Base-by-base conservation (phyloP, 73 alveolate species). In the Paramecium octaurelia region DNA sequence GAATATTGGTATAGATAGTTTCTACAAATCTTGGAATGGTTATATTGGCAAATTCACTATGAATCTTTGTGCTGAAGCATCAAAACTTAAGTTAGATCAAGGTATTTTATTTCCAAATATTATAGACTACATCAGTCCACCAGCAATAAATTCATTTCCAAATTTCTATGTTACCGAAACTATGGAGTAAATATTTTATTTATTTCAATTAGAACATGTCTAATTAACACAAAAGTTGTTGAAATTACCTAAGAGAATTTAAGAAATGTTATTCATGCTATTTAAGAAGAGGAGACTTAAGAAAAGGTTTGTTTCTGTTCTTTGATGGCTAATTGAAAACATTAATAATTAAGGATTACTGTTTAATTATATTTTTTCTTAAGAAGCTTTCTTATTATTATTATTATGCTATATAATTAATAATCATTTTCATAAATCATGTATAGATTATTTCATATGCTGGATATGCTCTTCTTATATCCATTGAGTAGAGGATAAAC, bases 381-480 rank as follows among this genome's bases (percentile, higher is more conserved):
- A 57, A 57, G 9, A 18, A 27, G 31, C 1, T 1, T 27, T 57
- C 21, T 57, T n/a, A 6, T n/a, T 8, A 57, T 57, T 38, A 38
- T 2, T 38, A 38, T 0, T 59, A 11, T 59, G 6, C 8, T 14
- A 68, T 14, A 68, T 12, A 68, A 68, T 21, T 68, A 8, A 12
- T 31, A 68, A 20, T 42, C 23, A 20, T 29, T n/a, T n/a, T 1
- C 18, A 60, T 12, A 16, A 38, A 20, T 80, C 91, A 80, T 80
- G 27, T 23, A 44, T 80, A 80, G 11, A 80, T 43, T 23, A 80
- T 27, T 29, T 80, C 91, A 44, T 44, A 80, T 11, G 91, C 91
- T 44, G 91, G 91, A 80, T 80, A 80, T 44, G 91, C 91, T 80
- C 91, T 80, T 80, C 91, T 42, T 42, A 80, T 42, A 10, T 80